A percentile compares a stretch with the other conserved stretches of the same genome.
These are phyloP conservation scores for Aureobasidium mangrovei DNA, from an alignment of 2,329 filamentous ascomycete genomes.

Conservation along the genomic window DNA sequence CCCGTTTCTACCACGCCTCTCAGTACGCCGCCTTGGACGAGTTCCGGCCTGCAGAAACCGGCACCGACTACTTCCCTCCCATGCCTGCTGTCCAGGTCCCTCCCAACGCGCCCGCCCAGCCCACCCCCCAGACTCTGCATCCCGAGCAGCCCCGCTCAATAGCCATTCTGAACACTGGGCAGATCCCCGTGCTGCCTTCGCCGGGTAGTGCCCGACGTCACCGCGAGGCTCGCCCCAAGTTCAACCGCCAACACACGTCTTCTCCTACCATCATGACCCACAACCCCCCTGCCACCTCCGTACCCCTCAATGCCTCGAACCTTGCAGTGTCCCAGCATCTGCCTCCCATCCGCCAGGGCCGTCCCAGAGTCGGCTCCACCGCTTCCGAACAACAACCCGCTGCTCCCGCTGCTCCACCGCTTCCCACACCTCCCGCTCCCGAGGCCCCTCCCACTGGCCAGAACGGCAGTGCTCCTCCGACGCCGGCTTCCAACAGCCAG, in stretches of 20 bases:
- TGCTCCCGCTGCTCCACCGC: conserved; percentile 38
- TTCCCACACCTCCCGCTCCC: conserved; percentile 45
- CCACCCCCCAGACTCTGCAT: conserved; percentile 31
- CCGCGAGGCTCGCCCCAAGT: conserved; percentile 44
- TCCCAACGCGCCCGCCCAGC: conserved; percentile 29
- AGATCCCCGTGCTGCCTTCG: conserved; percentile 71
- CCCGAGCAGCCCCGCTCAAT: conserved; percentile 56
- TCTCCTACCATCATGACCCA: conserved; percentile 63
- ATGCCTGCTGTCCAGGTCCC: conserved; percentile 43
- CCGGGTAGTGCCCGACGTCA: conserved; percentile 55
- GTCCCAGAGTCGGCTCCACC: conserved; percentile 32
- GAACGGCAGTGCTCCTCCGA: conserved; percentile 25
- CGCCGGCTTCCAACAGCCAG: conserved; percentile 21
- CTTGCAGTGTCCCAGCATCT: conserved; percentile 34
- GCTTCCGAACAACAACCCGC: conserved; percentile 38
- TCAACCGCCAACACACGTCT: conserved; percentile 65
- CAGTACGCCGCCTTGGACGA: conserved; percentile 54
- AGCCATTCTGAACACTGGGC: conserved; percentile 69
- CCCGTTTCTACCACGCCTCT: conserved; percentile 46
- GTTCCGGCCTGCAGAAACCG: conserved; percentile 55
- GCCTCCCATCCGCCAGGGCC: conserved; percentile 22
- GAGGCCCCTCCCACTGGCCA: conserved; percentile 23
- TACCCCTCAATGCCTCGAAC: conserved; percentile 21
- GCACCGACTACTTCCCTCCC: conserved; percentile 76
- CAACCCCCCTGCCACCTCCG: conserved; percentile 22